Evolutionary conservation across 305 asterid species (phyloP), one percentile per base, ranked within the genome.

Genomic region (Ruellia speciosa): DNA sequence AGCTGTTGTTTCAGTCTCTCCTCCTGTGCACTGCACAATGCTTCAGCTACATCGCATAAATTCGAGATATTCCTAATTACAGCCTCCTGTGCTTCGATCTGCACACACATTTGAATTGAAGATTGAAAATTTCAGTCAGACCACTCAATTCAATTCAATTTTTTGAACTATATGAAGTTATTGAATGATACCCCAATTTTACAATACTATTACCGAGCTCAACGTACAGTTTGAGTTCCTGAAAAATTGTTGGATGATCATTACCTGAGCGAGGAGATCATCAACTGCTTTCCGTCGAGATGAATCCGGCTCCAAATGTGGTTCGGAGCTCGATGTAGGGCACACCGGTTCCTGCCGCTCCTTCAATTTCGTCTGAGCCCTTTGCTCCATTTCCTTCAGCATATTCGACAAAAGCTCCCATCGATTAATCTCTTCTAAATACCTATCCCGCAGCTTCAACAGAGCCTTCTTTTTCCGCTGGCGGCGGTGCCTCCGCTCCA

Each of bases 401-500:
- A 78, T 71, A 77, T 73, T 90, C 71, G 94, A 85, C 61, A 83
- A 75, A 71, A 71, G 81, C 70, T 83, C 92, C 97, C 97, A 87
- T 47, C 66, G 86, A 28, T 62, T 63, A 49, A 90, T 83, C 74
- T 90, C 97, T 5, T 33, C 57, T 24, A 46, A 49, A 34, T 81
- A 83, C 56, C 58, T 76, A 0, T 67, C 78, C 59, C 64, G 81
- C 72, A 87, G 72, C 76, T 79, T 83, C 50, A 77, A 51, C 43
- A 90, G 88, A 6, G 78, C 72, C 41, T 35, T 70, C 67, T 63
- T 87, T 83, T 72, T 80, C 75, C 89, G 62, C 14, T 64, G 67
- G 0, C 75, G 82, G 53, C 77, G 90, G 54, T 71, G 73, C 69
- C 66, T 77, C 74, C 75, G 77, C 70, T 77, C 90, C 47, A 55